These are phyloP conservation scores for Schizopora paradoxa DNA, from an alignment of 1,284 basidiomycete genomes.

Conservation along the genomic window DNA sequence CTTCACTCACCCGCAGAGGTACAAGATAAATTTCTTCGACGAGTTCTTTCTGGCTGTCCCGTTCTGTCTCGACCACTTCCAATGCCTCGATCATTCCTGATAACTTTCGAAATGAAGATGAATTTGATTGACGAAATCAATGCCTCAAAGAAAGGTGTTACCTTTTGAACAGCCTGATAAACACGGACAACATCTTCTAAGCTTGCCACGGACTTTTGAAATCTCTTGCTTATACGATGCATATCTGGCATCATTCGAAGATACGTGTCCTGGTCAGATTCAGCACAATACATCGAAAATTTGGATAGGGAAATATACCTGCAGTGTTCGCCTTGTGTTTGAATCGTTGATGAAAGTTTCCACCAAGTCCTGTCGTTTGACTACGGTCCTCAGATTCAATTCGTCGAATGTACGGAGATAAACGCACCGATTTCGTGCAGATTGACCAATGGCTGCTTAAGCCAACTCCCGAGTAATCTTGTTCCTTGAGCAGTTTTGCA, in stretches of 20 bases:
- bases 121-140: slow-evolving; percentile 1
- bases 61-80: slow-evolving; percentile 46
- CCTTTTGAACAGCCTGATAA: slow-evolving; percentile 82
- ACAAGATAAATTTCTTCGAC: slow-evolving; percentile 65
- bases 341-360: slow-evolving; percentile 83
- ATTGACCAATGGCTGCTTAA: slow-evolving; percentile 96
- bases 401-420: slow-evolving; percentile 5
- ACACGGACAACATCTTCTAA: slow-evolving; percentile 96
- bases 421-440: slow-evolving; percentile 85
- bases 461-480: slow-evolving; percentile 87
- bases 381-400: slow-evolving; percentile 35
- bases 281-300: slow-evolving; percentile 4
- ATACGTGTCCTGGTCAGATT: slow-evolving; percentile 63
- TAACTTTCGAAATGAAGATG: slow-evolving; percentile 42
- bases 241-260: slow-evolving; percentile 93
- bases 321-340: slow-evolving; percentile 65
- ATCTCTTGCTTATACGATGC: slow-evolving; percentile 88
- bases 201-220: slow-evolving; percentile 79
- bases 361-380: slow-evolving; percentile 81
- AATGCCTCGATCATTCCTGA: slow-evolving; percentile 69
- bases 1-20: slow-evolving; percentile 48
- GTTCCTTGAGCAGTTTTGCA: slow-evolving; percentile 97
- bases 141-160: slow-evolving; percentile 24
- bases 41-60: slow-evolving; percentile 45
- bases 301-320: slow-evolving; percentile 40